A percentile compares a stretch with the other conserved stretches of the same genome.
phyloP scores from a whole-genome alignment of 257 asterid species.

The Solanum lignicaule region DNA sequence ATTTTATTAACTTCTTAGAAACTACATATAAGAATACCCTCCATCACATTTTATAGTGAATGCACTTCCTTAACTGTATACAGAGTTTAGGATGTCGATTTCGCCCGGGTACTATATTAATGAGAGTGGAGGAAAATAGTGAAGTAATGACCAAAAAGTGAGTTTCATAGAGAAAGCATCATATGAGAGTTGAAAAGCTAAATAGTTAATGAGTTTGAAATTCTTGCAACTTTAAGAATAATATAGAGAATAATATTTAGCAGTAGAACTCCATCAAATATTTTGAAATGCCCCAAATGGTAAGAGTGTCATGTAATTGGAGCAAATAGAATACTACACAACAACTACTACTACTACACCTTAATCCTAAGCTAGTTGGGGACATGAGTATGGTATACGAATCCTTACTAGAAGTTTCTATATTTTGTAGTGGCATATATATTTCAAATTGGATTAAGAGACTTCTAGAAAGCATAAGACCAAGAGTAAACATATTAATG shows the following conservation, averaged over 20 bases:
- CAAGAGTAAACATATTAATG: background rate
- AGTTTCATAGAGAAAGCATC: background rate
- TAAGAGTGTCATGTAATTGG: background rate
- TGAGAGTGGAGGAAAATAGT: background rate
- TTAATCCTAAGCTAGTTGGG: background rate
- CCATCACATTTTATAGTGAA: background rate
- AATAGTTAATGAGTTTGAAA: background rate
- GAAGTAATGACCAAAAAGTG: background rate
- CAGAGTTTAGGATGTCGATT: background rate
- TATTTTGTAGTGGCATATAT: background rate
- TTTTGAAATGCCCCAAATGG: background rate
- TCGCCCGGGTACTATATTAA: background rate
- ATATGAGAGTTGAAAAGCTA: background rate
- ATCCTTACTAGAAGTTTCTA: background rate
- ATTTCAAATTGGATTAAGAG: background rate
- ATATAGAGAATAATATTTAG: background rate
- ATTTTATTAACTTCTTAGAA: background rate
- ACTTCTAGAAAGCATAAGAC: background rate
- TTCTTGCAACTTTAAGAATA: background rate
- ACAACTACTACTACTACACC: background rate
- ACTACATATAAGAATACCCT: background rate
- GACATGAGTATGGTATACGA: background rate
- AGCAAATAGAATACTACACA: background rate
- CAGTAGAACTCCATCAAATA: background rate
- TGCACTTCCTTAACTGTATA: background rate